Evolutionary conservation across 768 basidiomycete species (phyloP).

Genomic region (Amanita phalloides): DNA sequence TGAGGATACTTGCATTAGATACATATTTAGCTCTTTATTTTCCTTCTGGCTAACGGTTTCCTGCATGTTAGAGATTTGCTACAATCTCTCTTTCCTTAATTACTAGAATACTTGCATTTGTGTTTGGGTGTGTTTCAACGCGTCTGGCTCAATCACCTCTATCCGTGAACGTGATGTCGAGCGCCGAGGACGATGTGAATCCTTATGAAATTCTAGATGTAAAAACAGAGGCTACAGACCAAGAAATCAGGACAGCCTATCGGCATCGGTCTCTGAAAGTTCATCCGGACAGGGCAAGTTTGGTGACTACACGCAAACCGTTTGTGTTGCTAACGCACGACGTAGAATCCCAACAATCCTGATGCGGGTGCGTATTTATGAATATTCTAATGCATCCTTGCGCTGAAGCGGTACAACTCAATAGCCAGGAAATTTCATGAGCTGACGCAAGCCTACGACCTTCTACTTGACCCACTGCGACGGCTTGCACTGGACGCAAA

Average conservation of each 20-base stretch:
- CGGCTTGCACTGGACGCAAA: conserved; percentile 75
- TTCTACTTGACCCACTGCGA: conserved; percentile 71
- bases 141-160: background rate
- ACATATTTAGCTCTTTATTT: too few relatives aligned
- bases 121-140: background rate
- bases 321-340: background rate
- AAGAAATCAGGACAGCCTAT: conserved; percentile 73
- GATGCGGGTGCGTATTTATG: conserved; percentile 45
- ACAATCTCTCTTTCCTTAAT: too few relatives aligned
- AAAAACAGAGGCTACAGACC: conserved; percentile 55
- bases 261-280: conserved; percentile 74
- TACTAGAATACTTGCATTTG: too few relatives aligned
- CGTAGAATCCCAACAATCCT: conserved; percentile 68
- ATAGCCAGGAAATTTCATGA: conserved; percentile 75
- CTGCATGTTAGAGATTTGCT: too few relatives aligned
- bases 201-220: conserved; percentile 67
- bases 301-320: too few relatives aligned
- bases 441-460: conserved; percentile 70
- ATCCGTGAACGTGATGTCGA: background rate
- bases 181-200: conserved; percentile 47
- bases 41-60: too few relatives aligned
- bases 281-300: conserved; percentile 73
- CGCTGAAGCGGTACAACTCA: background rate
- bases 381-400: background rate
- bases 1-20: too few relatives aligned